Conservation (phyloP, 2,329 filamentous ascomycete species). For the Aspergillus chevalieri region DNA sequence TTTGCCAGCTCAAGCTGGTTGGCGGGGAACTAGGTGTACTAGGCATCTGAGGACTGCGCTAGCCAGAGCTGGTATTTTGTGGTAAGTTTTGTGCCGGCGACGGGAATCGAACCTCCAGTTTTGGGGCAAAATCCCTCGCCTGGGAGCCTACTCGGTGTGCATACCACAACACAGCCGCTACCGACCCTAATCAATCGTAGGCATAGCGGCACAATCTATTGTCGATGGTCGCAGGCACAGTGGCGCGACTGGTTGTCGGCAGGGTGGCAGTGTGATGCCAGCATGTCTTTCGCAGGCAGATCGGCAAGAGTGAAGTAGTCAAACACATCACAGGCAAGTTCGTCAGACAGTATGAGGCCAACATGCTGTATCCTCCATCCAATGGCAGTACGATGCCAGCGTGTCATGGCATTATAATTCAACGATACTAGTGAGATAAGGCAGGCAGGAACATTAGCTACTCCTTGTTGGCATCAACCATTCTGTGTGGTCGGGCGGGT, state of each 20-base stretch:
- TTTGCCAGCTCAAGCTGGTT: too few species aligned
- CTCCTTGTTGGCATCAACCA: background rate
- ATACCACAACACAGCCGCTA: background rate
- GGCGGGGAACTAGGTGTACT: too few species aligned
- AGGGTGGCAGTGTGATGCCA: background rate
- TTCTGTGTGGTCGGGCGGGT: background rate
- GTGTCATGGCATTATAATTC: background rate
- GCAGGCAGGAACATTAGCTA: background rate
- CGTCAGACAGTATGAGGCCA: too few species aligned
- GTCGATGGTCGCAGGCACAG: background rate
- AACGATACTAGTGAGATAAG: background rate
- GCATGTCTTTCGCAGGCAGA: background rate
- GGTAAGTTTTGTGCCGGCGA: too few species aligned
- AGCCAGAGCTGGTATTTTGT: too few species aligned
- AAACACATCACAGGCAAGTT: too few species aligned
- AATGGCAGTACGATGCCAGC: background rate
- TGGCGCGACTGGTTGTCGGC: background rate
- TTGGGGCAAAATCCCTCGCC: too few species aligned
- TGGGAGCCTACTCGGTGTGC: background rate
- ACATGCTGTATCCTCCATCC: background rate
- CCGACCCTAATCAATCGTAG: background rate
- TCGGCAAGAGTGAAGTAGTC: too few species aligned
- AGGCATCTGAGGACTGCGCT: too few species aligned
- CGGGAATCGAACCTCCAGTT: too few species aligned
- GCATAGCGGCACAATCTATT: background rate